Conservation (phyloP, 2,329 filamentous ascomycete genomes). For the Aureobasidium pullulans region DNA sequence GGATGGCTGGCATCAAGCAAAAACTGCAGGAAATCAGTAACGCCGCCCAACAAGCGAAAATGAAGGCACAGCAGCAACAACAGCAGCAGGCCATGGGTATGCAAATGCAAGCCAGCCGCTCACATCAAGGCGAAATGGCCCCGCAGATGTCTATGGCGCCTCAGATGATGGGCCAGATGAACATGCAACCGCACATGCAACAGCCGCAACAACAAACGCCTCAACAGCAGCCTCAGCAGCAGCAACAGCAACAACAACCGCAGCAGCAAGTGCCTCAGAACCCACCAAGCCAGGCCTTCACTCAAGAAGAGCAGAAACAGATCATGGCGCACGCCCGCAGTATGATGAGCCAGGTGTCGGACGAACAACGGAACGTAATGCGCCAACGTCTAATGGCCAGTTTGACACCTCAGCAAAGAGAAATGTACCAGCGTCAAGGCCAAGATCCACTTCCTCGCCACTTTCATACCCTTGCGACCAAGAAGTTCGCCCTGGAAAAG, state of each 20-base stretch:
- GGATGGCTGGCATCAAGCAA: slow-evolving; percentile 12
- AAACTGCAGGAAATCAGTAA: slow-evolving; percentile 16
- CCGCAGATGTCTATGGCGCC: slow-evolving; percentile 42
- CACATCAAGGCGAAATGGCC: slow-evolving; percentile 36
- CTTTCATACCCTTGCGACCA: slow-evolving; percentile 11
- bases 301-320: slow-evolving; percentile 35
- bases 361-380: slow-evolving; percentile 42
- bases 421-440: slow-evolving; percentile 37
- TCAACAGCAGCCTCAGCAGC: slow-evolving; percentile 12
- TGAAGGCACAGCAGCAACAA: slow-evolving; percentile 13
- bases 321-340: slow-evolving; percentile 41
- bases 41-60: slow-evolving; percentile 4
- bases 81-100: slow-evolving; percentile 22
- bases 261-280: slow-evolving; percentile 19
- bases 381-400: slow-evolving; percentile 36
- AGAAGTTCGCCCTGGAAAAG: slow-evolving; percentile 15
- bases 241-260: slow-evolving; percentile 19
- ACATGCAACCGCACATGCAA: slow-evolving; percentile 22
- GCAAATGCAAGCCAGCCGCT: slow-evolving; percentile 27
- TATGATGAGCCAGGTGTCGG: slow-evolving; percentile 38
- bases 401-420: slow-evolving; percentile 41
- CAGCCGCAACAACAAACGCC: slow-evolving; percentile 18
- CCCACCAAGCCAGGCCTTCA: slow-evolving; percentile 22
- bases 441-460: slow-evolving; percentile 39
- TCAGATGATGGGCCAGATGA: slow-evolving; percentile 45